phyloP scores from a whole-genome alignment of 331 rosid genomes.

The Acacia concinna region DNA sequence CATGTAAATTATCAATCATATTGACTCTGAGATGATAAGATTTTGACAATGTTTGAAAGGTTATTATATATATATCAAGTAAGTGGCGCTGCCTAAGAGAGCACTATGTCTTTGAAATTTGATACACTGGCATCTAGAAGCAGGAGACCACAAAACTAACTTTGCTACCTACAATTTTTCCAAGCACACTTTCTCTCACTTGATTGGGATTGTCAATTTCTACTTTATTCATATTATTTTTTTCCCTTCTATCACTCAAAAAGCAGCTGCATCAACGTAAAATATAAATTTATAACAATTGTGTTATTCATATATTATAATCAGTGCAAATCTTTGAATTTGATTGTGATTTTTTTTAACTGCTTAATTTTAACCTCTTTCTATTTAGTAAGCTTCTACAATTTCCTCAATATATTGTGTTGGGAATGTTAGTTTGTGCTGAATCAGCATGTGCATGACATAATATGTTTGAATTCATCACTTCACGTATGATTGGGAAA shows the following conservation, averaged over 20 bases:
- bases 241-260: too few relatives aligned
- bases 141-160: not conserved
- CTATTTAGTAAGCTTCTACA: not conserved
- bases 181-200: not conserved
- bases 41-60: not conserved
- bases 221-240: not conserved
- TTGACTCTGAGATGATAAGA: not conserved
- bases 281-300: not conserved
- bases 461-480: not conserved
- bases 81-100: constrained; percentile 1
- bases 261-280: not conserved
- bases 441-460: not conserved
- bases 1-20: constrained; percentile 28
- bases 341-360: not conserved
- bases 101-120: constrained; percentile 28
- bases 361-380: not conserved
- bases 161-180: not conserved
- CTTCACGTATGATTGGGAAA: not conserved
- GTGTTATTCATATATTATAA: too few relatives aligned
- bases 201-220: not conserved
- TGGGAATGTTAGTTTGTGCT: not conserved
- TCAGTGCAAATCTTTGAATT: not conserved
- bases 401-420: not conserved
- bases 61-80: constrained; percentile 8
- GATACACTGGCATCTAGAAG: not conserved